Evolutionary conservation across 495 filamentous ascomycete genomes (phyloP), one percentile per base, ranked within the genome.

Genomic region (Schizothecium vesticola): DNA sequence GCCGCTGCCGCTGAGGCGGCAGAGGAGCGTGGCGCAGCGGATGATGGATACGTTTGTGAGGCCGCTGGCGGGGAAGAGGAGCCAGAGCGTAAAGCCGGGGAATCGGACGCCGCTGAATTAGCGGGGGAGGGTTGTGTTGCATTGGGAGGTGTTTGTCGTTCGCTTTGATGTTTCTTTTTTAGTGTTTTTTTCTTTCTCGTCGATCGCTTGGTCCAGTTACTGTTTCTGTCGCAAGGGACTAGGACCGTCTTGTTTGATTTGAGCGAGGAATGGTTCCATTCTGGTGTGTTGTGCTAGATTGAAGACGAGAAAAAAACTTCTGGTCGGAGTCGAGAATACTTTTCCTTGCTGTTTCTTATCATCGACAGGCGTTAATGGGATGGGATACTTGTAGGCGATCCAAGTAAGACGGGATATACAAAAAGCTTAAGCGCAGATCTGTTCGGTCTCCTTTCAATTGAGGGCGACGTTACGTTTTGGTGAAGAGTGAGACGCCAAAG

Each of bases 21-120:
- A 61, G 60, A 25, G 60, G 26, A 61, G 60, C 22, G 60, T 61
- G 13, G 60, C 60, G 60, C 60, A 61, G 60, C 36, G 60, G 60
- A 61, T 61, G 28, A 22, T 61, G 60, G 60, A 61, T 21, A 61
- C 28, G 28, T 61, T 61, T 61, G 43, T 51, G 43, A 61, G 60
- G 26, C 60, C 60, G 43, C 19, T 51, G 43, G 43, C 16, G 16
- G 43, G 43, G 25, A 29, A 21, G 19, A 31, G 60, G 60, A 61
- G 26, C 8, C 26, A 31, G 26, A 29, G 25, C 9, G 60, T 61
- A 6, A 61, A 61, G 60, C 60, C 60, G 16, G n/a, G 19, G 60
- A 36, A 51, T n/a, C 19, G 43, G 43, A 51, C 43, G 43, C 16
- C 43, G 19, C 9, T 51, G 1, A 6, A n/a, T n/a, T 51, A n/a